These are phyloP conservation scores for Lippia alba DNA, from an alignment of 305 asterid species.

Conservation along the genomic window DNA sequence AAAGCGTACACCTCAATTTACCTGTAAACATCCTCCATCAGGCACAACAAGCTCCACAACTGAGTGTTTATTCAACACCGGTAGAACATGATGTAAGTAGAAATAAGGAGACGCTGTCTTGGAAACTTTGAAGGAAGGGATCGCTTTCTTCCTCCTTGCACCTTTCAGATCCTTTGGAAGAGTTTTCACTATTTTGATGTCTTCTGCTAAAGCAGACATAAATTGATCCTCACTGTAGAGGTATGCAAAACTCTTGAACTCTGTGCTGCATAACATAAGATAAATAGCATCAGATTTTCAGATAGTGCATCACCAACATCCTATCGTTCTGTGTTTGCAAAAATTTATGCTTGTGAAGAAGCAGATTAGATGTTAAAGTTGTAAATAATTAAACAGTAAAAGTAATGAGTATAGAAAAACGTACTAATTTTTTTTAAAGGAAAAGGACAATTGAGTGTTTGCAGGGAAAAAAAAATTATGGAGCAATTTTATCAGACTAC, in stretches of 20 bases:
- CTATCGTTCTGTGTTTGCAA: not conserved
- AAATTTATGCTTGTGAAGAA: too few species aligned
- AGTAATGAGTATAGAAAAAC: too few species aligned
- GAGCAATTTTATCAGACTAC: too few species aligned
- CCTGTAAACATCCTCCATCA: conserved; percentile 99
- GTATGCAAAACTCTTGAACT: conserved; percentile 97
- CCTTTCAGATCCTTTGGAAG: conserved; percentile 94
- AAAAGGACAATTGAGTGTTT: too few species aligned
- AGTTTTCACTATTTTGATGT: conserved; percentile 82
- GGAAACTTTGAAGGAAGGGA: conserved; percentile 89
- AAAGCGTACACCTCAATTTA: conserved; percentile 28
- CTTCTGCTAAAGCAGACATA: conserved; percentile 74
- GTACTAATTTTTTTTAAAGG: too few species aligned
- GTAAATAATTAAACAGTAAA: too few species aligned
- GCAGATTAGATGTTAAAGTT: too few species aligned
- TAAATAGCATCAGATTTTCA: conserved; percentile 17
- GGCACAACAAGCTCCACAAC: conserved; percentile 90
- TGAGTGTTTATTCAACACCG: conserved; percentile 78
- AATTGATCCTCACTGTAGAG: conserved; percentile 90
- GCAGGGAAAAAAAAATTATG: too few species aligned
- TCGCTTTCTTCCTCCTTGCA: conserved; percentile 91
- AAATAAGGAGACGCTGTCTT: conserved; percentile 74
- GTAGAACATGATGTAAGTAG: conserved; percentile 89
- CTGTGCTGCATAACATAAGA: conserved; percentile 67
- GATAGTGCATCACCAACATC: conserved; percentile 5